A percentile compares a stretch with the other conserved stretches of the same genome.
Evolutionary conservation across 2,329 filamentous ascomycete genomes (phyloP).

Genomic region (Ceratocystis smalleyi): DNA sequence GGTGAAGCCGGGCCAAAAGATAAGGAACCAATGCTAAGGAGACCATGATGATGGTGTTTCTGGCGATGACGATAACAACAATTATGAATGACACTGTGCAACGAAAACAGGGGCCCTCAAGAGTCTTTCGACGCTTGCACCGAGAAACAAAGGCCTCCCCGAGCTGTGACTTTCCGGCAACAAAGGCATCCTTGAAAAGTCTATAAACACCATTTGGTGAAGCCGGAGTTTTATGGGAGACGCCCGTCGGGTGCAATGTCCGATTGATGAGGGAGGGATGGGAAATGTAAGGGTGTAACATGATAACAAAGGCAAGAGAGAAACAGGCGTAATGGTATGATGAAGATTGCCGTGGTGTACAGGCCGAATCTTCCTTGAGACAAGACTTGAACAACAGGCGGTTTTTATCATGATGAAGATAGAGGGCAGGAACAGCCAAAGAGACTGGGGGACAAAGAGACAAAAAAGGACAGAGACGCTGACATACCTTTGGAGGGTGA

Average conservation of each 20-base stretch:
- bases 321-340: not conserved
- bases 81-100: not conserved
- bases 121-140: not conserved
- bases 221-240: not conserved
- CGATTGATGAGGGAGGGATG: not conserved
- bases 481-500: not conserved
- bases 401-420: not conserved
- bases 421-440: slow-evolving; percentile 13
- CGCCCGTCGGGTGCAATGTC: not conserved
- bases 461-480: not conserved
- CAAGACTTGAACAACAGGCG: not conserved
- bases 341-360: not conserved
- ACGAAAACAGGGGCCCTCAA: not conserved
- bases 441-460: not conserved
- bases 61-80: not conserved
- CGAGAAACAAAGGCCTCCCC: not conserved
- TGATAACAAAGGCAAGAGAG: not conserved
- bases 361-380: slow-evolving; percentile 2
- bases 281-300: slow-evolving; percentile 1
- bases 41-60: not conserved
- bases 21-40: not conserved
- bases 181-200: not conserved
- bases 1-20: slow-evolving; percentile 2
- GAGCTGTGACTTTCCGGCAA: not conserved
- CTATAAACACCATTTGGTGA: not conserved